Base-by-base conservation (phyloP, 2,329 filamentous ascomycete genomes). In the Nigrograna mackinnonii region DNA sequence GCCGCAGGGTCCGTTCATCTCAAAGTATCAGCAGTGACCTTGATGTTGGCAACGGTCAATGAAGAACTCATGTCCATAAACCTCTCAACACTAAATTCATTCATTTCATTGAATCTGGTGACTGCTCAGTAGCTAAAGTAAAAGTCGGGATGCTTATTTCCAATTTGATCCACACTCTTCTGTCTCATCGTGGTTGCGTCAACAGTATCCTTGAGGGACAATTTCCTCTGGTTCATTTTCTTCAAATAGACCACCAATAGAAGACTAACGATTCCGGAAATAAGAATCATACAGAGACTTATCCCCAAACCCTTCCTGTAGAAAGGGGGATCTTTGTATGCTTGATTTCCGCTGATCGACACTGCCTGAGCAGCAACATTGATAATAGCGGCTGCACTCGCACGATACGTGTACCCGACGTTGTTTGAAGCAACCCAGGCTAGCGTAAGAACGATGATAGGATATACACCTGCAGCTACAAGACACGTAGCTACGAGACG, bases 311-410 rank as follows among this genome's bases (percentile, higher is more conserved):
- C 24, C 24, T 36, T 22, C 21, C 22, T 6, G 30, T 22, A 38
- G 30, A 17, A 38, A 5, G 35, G 35, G 9, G 35, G 22, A 38
- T 38, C 35, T 5, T 17, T 18, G 20, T 38, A 38, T 22, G 22
- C 22, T 14, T 38, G 21, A 38, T 38, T 38, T 20, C 35, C 35
- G 5, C 12, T 22, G 14, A 38, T 38, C 11, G 35, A 26, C 5
- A 38, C 18, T 5, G 18, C 13, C 35, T 38, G 35, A 7, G 35
- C 19, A 19, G 18, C 16, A 14, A 38, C 20, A 16, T 38, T 38
- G 14, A 26, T 38, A 9, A 38, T 24, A 6, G 35, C 35, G 5
- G 30, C 33, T 19, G 18, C 33, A 18, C 14, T 19, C 14, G 19
- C 9, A 26, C 35, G 35, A 7, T 38, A 16, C 4, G 35, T 26